Conservation (phyloP, 192 early-diverging fungal species). For the Coemansia biformis region DNA sequence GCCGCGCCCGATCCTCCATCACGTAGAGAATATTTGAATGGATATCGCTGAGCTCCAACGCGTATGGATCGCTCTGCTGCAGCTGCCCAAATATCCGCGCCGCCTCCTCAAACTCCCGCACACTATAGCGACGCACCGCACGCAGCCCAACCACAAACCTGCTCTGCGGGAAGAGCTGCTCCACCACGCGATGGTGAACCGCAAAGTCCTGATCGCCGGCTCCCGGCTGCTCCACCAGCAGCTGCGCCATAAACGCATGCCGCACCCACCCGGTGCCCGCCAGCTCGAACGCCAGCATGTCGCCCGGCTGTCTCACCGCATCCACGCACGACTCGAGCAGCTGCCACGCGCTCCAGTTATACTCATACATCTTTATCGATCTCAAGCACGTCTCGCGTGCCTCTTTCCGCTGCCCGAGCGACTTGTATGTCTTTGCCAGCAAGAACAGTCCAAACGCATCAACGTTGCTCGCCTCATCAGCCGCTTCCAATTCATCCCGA, state of each 20-base stretch:
- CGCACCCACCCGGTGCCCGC: constrained; percentile 35
- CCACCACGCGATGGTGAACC: constrained; percentile 38
- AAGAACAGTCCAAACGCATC: constrained; percentile 43
- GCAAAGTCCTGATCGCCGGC: constrained; percentile 24
- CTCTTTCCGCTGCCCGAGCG: constrained; percentile 24
- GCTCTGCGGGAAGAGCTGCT: constrained; percentile 56
- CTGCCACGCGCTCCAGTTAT: constrained; percentile 91
- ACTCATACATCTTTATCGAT: constrained; percentile 68
- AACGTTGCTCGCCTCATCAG: constrained; percentile 8
- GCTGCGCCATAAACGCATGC: constrained; percentile 55
- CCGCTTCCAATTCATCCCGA: constrained; percentile 27
- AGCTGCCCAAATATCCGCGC: constrained; percentile 65
- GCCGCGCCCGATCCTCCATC: constrained; percentile 60
- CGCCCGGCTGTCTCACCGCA: constrained; percentile 21
- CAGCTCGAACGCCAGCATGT: constrained; percentile 16
- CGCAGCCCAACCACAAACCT: constrained; percentile 59
- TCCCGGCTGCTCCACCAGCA: constrained; percentile 52
- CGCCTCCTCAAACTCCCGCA: constrained; percentile 67
- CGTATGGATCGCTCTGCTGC: constrained; percentile 65
- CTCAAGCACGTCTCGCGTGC: constrained; percentile 56
- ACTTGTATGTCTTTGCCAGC: constrained; percentile 22
- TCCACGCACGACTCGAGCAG: constrained; percentile 60
- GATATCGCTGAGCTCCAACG: constrained; percentile 75
- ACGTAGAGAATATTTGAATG: constrained; percentile 88
- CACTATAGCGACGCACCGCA: constrained; percentile 60